phyloP scores from a whole-genome alignment of 2,329 filamentous ascomycete genomes.

The Aspergillus alliaceus region DNA sequence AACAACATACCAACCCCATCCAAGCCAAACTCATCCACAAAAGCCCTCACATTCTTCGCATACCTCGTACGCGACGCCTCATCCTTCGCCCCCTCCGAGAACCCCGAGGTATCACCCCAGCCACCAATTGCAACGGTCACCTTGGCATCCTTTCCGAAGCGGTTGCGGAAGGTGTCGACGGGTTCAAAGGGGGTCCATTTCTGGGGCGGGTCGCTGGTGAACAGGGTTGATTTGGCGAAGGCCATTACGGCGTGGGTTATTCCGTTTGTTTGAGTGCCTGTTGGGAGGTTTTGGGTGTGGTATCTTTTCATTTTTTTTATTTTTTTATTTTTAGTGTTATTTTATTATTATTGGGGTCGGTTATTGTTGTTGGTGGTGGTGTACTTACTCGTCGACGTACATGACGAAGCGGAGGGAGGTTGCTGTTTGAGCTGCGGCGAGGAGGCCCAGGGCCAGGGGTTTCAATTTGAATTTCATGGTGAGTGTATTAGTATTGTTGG shows the following conservation, averaged over 20 bases:
- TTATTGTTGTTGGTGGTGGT: too few species aligned
- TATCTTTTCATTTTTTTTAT: constrained; percentile 33
- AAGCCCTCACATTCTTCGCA: constrained; percentile 62
- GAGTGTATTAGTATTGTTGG: background rate
- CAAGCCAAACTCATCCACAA: constrained; percentile 62
- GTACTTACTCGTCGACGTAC: constrained; percentile 51
- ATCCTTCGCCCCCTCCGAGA: constrained; percentile 56
- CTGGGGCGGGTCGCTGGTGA: constrained; percentile 47
- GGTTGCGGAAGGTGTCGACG: constrained; percentile 51
- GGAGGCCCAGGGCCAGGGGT: background rate
- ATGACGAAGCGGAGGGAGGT: constrained; percentile 38
- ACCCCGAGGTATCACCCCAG: constrained; percentile 69
- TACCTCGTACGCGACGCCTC: constrained; percentile 57
- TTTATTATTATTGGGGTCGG: background rate
- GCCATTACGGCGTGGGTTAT: constrained; percentile 58
- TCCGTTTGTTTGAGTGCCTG: constrained; percentile 35
- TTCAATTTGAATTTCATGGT: background rate
- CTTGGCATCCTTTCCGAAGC: constrained; percentile 58
- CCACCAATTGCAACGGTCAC: constrained; percentile 72
- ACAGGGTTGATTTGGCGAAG: constrained; percentile 54
- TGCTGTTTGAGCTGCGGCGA: constrained; percentile 31
- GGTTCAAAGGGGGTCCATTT: constrained; percentile 56
- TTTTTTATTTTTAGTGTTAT: background rate
- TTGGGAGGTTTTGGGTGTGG: constrained; percentile 40
- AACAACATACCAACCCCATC: constrained; percentile 63